Evolutionary conservation across 176 grass and related monocot species (phyloP).

Genomic region (Oryza meyeriana): DNA sequence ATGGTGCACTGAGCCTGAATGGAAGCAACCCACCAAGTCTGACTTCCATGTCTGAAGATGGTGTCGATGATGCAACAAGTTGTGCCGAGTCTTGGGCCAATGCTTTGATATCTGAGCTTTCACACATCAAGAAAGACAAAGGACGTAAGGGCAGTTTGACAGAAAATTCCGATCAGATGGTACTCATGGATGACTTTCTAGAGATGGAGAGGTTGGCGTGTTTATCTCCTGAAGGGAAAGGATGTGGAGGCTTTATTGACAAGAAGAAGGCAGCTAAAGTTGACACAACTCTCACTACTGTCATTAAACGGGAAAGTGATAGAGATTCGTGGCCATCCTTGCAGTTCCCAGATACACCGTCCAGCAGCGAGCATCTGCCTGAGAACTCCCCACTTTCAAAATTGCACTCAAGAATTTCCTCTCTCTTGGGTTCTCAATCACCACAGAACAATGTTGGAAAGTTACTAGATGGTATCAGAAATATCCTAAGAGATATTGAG

Average conservation of each 20-base stretch:
- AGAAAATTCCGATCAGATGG: conserved; percentile 62
- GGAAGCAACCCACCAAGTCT: conserved; percentile 91
- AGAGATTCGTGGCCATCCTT: conserved; percentile 39
- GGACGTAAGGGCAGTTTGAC: conserved; percentile 45
- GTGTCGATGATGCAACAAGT: conserved; percentile 83
- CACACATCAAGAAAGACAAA: conserved; percentile 86
- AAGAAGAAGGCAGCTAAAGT: conserved; percentile 58
- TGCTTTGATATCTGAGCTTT: conserved; percentile 78
- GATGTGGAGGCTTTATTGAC: conserved; percentile 39
- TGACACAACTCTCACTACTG: conserved; percentile 41
- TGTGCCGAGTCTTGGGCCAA: conserved; percentile 84
- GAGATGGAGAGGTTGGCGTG: conserved; percentile 98
- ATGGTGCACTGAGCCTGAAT: conserved; percentile 64
- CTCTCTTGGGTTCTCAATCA: conserved; percentile 60
- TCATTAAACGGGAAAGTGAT: conserved; percentile 38
- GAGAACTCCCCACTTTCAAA: conserved; percentile 49
- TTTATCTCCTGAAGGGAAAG: conserved; percentile 52
- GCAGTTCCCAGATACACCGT: conserved; percentile 41
- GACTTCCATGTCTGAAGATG: conserved; percentile 99
- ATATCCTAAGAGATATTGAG: conserved; percentile 76
- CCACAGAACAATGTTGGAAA: conserved; percentile 56
- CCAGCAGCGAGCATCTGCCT: conserved; percentile 37
- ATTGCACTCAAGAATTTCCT: conserved; percentile 77
- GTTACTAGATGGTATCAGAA: conserved; percentile 65
- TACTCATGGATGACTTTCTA: conserved; percentile 99